Conservation (phyloP, 2,329 filamentous ascomycete genomes). For the Alternaria sp. region DNA sequence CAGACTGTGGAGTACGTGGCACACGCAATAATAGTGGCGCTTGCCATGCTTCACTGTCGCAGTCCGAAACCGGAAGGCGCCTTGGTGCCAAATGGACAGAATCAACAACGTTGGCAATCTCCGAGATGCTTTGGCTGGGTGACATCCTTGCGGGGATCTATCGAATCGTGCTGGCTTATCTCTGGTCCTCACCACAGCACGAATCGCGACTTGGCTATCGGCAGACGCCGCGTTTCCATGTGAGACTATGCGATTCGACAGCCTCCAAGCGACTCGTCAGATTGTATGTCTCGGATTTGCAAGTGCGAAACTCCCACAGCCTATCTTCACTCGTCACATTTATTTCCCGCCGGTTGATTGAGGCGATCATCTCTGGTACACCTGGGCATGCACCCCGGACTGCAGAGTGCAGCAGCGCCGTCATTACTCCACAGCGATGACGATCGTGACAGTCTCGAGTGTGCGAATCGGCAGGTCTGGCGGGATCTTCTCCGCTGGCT, state of each 20-base stretch:
- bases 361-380: constrained; percentile 7
- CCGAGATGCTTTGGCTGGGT: constrained; percentile 1
- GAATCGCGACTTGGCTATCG: constrained; percentile 12
- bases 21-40: constrained; percentile 8
- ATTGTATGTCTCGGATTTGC: constrained; percentile 1
- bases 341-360: constrained; percentile 9
- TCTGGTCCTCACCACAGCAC: constrained; percentile 6
- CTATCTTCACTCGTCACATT: background rate
- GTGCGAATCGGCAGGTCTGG: constrained; percentile 26
- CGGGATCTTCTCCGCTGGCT: constrained; percentile 9
- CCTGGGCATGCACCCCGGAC: constrained; percentile 34
- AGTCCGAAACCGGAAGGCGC: constrained; percentile 22
- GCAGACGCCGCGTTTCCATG: constrained; percentile 3
- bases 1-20: constrained; percentile 15
- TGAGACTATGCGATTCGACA: constrained; percentile 6
- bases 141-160: constrained; percentile 19
- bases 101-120: constrained; percentile 14
- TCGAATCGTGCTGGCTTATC: constrained; percentile 20
- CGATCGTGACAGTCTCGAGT: constrained; percentile 15
- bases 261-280: background rate
- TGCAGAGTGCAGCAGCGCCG: constrained; percentile 21
- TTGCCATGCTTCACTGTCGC: constrained; percentile 3
- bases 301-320: constrained; percentile 6
- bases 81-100: background rate
- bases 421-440: constrained; percentile 27